These are phyloP conservation scores for Talaromyces liani DNA, from an alignment of 495 filamentous ascomycete genomes.

Conservation along the genomic window DNA sequence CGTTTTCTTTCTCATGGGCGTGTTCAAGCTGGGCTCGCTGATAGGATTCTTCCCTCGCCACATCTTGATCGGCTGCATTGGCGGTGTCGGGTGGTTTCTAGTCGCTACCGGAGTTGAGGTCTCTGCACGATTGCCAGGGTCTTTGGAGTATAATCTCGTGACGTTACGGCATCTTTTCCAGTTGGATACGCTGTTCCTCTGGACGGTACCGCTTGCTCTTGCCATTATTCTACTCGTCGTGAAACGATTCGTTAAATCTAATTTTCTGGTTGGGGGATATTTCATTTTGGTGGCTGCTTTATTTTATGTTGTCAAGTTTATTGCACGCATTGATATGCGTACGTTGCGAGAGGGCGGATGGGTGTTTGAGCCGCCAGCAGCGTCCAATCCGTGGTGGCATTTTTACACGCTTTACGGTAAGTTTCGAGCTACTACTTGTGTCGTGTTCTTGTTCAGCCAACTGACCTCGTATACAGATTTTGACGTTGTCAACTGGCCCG, in stretches of 20 bases:
- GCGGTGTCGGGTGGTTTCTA: constrained; percentile 95
- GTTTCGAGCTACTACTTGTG: not conserved
- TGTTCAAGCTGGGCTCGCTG: constrained; percentile 75
- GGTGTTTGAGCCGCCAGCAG: constrained; percentile 81
- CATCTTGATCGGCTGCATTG: constrained; percentile 95
- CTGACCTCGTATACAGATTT: constrained; percentile 47
- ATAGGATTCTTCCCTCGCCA: constrained; percentile 95
- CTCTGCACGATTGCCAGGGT: constrained; percentile 79
- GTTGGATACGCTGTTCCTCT: constrained; percentile 67
- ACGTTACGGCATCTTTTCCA: constrained; percentile 67
- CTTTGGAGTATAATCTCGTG: constrained; percentile 67
- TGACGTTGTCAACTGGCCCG: constrained; percentile 66
- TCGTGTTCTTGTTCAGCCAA: not conserved
- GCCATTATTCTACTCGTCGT: constrained; percentile 67
- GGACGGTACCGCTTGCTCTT: constrained; percentile 71
- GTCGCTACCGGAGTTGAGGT: constrained; percentile 89
- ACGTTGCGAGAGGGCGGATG: constrained; percentile 66
- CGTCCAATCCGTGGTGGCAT: constrained; percentile 87
- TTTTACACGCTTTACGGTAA: constrained; percentile 92
- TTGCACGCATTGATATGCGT: constrained; percentile 54
- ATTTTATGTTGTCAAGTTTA: constrained; percentile 73
- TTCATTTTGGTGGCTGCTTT: constrained; percentile 71
- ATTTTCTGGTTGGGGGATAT: constrained; percentile 78
- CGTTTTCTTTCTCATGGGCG: constrained; percentile 87
- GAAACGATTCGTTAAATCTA: constrained; percentile 67